Percentiles rank a stretch among this genome's conserved stretches.
These are phyloP conservation scores for Galerina marginata DNA, from an alignment of 768 basidiomycete species.

Conservation along the genomic window DNA sequence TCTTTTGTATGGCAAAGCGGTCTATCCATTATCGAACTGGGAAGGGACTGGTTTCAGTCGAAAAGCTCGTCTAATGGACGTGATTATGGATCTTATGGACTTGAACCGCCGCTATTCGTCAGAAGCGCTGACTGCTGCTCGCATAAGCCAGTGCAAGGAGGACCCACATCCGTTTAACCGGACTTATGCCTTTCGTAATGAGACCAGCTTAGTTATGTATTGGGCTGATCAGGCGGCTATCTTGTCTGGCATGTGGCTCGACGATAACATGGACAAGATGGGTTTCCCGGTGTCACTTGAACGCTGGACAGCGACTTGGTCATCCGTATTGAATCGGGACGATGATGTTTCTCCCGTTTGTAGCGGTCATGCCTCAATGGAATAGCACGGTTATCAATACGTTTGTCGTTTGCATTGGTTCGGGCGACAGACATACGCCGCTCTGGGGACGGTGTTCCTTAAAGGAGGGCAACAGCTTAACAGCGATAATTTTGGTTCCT, in stretches of 20 bases:
- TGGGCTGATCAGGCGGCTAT: constrained; percentile 41
- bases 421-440: constrained; percentile 10
- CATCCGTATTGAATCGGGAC: constrained; percentile 16
- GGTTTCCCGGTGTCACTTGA: constrained; percentile 48
- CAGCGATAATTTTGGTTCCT: constrained; percentile 14
- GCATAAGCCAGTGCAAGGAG: constrained; percentile 8
- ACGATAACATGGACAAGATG: constrained; percentile 2
- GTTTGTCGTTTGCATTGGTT: background rate
- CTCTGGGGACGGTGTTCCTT: constrained; percentile 12
- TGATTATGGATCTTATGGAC: constrained; percentile 48
- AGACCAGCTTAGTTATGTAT: constrained; percentile 32
- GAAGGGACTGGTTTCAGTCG: constrained; percentile 35
- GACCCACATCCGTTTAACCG: constrained; percentile 19
- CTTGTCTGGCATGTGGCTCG: constrained; percentile 19
- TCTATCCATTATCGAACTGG: constrained; percentile 13
- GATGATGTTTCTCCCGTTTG: constrained; percentile 18
- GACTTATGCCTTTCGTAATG: constrained; percentile 32
- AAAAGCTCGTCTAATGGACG: constrained; percentile 50
- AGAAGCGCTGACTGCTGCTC: constrained; percentile 28
- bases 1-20: constrained; percentile 9
- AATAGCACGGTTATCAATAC: background rate
- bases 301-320: constrained; percentile 46
- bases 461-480: constrained; percentile 3
- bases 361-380: constrained; percentile 5
- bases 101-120: constrained; percentile 28